Base-by-base conservation (phyloP, 768 basidiomycete genomes). In the Psilocybe tampanensis region DNA sequence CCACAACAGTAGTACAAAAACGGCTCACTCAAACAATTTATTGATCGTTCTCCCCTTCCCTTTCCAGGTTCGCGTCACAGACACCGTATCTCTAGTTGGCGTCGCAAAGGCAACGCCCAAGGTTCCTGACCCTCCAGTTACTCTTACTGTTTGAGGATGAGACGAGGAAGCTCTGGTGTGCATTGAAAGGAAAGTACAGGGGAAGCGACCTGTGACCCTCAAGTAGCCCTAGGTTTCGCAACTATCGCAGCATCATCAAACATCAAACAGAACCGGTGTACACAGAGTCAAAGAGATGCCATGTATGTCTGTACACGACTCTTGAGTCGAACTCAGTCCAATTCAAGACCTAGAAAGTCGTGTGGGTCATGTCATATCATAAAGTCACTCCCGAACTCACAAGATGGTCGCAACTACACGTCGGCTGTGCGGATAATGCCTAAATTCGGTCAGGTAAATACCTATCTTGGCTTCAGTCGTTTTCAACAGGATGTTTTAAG, bases 361-460 rank as follows among this genome's bases (percentile, higher is more conserved):
- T 47, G n/a, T 36, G 50, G 12, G 4, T 51, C 29, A 13, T 21
- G 18, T 33, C 11, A 9, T 13, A 22, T 54, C 39, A 15, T 9
- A 36, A 33, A 15, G 15, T 18, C 19, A 9, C 26, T 61, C 12
- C 49, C n/a, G 26, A 55, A 45, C 86, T 70, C 67, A 90, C 89
- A 94, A 65, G 54, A 94, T 85, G 11, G 93, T 94, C 15, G 92
- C 92, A 34, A 95, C 92, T 42, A 95, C 72, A 23, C 75, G 79
- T 54, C 93, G 76, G 11, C 81, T 74, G 68, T 93, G 91, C 13
- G 86, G 69, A 56, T 72, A 62, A 63, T 88, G 83, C 58, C 93
- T 78, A 70, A 95, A 94, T 70, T 96, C 94, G 2, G 89, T 88
- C 44, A 95, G 79, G 69, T 95, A 95, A 53, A 95, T 93, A 0